Base-by-base conservation (phyloP, 2,329 filamentous ascomycete genomes). In the Nakataea oryzae region DNA sequence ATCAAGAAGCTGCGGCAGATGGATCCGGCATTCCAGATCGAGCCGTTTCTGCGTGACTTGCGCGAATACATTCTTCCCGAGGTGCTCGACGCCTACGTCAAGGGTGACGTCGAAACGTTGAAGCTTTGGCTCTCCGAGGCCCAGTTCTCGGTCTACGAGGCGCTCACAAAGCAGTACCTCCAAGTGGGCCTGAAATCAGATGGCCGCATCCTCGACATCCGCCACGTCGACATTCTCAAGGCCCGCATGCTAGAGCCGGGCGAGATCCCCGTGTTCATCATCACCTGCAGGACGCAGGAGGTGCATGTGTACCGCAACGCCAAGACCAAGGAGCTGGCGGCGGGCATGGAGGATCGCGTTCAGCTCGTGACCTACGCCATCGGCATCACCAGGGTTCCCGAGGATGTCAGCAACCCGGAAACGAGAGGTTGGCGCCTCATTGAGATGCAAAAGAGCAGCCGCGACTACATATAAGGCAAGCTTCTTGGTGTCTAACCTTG, bases 281-380 rank as follows among this genome's bases (percentile, higher is more conserved):
- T 99, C 67, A 97, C 93, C 65, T 96, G 92, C 78, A 84, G 95
- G 66, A 97, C 95, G 13, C 95, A 99, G 74, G 95, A 99, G 76
- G 93, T 99, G 13, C 95, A 99, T 72, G 93, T 97, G 21, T 99
- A 97, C 79, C 86, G 90, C 65, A 96, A 97, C 67, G 86, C 88
- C 63, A 97, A 99, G 82, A 88, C 88, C 1, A 88, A 88, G 66
- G 82, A 97, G 74, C 84, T 99, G 58, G 93, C 93, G 3, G 93
- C 93, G 14, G 95, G 95, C 56, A 97, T 97, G 92, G 95, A 99
- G 76, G 95, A 99, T 77, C 96, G 93, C 78, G 95, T 99, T 28
- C 95, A 99, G 77, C 87, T 96, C 68, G 95, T 99, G 67, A 97
- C 95, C 2, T 99, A 99, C 72, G 95, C 93, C 66, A 97, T 99